Base-by-base conservation (phyloP, 768 basidiomycete species). In the Agaricus subrufescens region DNA sequence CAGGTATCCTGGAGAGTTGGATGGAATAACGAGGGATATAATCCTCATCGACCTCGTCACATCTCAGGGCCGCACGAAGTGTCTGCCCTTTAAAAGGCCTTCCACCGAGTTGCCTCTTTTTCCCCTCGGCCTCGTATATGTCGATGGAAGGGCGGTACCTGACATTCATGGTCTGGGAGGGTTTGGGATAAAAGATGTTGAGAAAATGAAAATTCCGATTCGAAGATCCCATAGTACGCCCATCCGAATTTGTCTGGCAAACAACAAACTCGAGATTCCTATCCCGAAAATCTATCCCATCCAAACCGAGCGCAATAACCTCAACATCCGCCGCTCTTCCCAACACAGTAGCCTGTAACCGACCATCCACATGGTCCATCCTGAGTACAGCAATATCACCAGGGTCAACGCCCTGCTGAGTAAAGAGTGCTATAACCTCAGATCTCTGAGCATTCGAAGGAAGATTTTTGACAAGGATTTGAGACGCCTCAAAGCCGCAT, bases 121-220 rank as follows among this genome's bases (percentile, higher is more conserved):
- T 77, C 26, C 56, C 60, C 26, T 62, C 51, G 0, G 80, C 76
- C 29, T 65, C 61, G 34, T 11, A 25, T 30, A 9, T 14, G 0
- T 61, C 63, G 52, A 69, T 60, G 4, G 67, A 65, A 4, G 49
- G 4, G 19, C 19, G 19, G 58, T 79, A 86, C 3, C 69, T 73
- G 1, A 72, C 82, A n/a, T 79, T 59, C 57, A 78, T 75, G 1
- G 73, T 66, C 4, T 63, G 62, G n/a, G 76, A 79, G 1, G 83
- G 83, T 0, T 68, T 66, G 5, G 66, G 71, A 81, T 84, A 87
- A 10, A 73, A 75, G 44, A 85, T 72, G 0, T 73, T 75, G 49
- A 86, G 62, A 38, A 73, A 69, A 11, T 81, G 70, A 3, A 65
- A 45, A 29, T 71, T 69, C 2, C 67, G 67, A 4, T 59, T 59